Conservation (phyloP, 257 asterid species). For the Solanum piurae region DNA sequence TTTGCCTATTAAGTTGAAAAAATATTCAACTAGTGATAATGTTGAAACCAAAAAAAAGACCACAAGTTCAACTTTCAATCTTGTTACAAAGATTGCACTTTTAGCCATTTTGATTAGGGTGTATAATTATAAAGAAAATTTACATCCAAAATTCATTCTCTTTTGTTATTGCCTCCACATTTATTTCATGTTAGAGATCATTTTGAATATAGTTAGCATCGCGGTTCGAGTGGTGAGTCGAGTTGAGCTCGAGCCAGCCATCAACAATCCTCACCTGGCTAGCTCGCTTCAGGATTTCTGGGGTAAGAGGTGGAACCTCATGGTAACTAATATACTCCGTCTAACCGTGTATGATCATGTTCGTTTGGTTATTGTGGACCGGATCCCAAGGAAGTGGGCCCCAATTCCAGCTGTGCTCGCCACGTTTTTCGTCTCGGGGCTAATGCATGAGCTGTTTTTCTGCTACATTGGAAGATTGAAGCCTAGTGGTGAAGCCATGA, state of each 20-base stretch:
- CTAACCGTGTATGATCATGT: conserved; percentile 17
- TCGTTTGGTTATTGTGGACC: neutral
- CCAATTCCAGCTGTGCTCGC: conserved; percentile 12
- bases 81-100: neutral
- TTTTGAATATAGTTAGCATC: neutral
- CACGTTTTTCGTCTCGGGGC: conserved; percentile 43
- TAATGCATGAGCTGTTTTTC: conserved; percentile 62
- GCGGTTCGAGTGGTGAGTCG: neutral
- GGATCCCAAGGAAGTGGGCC: conserved; percentile 7
- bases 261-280: conserved; percentile 15
- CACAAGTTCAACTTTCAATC: neutral
- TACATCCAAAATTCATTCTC: conserved; percentile 17
- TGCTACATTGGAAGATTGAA: conserved; percentile 25
- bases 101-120: neutral
- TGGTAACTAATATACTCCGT: conserved; percentile 27
- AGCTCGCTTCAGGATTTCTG: conserved; percentile 56
- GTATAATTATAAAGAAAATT: neutral
- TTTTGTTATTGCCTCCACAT: neutral
- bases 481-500: conserved; percentile 30
- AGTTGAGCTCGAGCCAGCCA: conserved; percentile 1
- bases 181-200: conserved; percentile 1
- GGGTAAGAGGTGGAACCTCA: conserved; percentile 55
- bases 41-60: neutral
- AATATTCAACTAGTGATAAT: neutral
- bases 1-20: conserved; percentile 32